Evolutionary conservation across 2,329 filamentous ascomycete genomes (phyloP).

Genomic region (Fusarium drepaniforme): DNA sequence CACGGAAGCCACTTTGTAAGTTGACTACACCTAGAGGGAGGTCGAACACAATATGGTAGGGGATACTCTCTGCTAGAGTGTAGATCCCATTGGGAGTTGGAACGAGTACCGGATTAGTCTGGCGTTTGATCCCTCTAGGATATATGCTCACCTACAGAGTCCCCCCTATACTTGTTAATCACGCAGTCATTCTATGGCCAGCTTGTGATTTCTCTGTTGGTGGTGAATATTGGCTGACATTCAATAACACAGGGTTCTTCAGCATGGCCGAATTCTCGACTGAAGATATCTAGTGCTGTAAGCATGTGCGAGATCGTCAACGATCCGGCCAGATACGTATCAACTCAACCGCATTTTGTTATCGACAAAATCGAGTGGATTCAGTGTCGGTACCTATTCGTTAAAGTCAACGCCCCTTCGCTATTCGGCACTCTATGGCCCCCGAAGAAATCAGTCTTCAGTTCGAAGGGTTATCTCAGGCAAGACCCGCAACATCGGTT

Average conservation of each 20-base stretch:
- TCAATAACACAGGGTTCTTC: background rate
- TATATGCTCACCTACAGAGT: background rate
- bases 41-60: background rate
- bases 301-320: conserved; percentile 92
- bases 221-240: conserved; percentile 7
- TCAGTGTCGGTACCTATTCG: conserved; percentile 87
- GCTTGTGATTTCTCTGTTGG: no score
- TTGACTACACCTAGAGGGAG: background rate
- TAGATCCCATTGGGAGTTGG: background rate
- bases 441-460: conserved; percentile 6
- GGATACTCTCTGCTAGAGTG: background rate
- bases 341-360: conserved; percentile 72
- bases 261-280: conserved; percentile 74
- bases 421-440: conserved; percentile 21
- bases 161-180: background rate
- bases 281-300: conserved; percentile 71
- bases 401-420: conserved; percentile 39
- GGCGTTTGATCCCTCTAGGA: background rate
- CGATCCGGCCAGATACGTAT: conserved; percentile 70
- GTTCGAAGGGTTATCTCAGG: conserved; percentile 35
- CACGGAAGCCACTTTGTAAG: background rate
- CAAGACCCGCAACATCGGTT: conserved; percentile 42
- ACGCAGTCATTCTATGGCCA: background rate
- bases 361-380: conserved; percentile 86
- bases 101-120: background rate